A percentile compares a stretch with the other conserved stretches of the same genome.
These are phyloP conservation scores for Paramecium sexaurelia DNA, from an alignment of 73 alveolate species.

Conservation along the genomic window DNA sequence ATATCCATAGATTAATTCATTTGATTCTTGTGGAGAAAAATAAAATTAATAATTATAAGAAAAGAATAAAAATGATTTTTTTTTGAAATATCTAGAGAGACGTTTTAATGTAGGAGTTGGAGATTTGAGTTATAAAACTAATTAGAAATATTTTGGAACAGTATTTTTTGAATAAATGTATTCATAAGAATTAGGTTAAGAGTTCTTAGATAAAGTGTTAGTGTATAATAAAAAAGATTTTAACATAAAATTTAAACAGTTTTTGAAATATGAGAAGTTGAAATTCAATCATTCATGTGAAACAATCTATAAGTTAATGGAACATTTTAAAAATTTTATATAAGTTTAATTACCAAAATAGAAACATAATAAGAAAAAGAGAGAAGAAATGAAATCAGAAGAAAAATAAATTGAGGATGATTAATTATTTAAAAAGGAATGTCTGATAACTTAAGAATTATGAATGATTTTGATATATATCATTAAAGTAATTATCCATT, in stretches of 20 bases:
- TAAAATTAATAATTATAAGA: not conserved
- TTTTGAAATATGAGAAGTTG: not conserved
- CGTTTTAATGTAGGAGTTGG: conserved; percentile 20
- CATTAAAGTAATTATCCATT: conserved; percentile 20
- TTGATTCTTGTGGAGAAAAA: not conserved
- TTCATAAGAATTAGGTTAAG: not conserved
- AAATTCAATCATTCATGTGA: not conserved
- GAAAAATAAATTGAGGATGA: not conserved
- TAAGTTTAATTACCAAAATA: not conserved
- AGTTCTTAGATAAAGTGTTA: not conserved
- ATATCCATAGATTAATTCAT: conserved; percentile 33
- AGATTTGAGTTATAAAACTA: conserved; percentile 36
- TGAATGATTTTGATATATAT: not conserved
- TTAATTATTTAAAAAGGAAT: not conserved
- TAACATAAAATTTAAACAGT: not conserved
- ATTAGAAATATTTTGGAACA: conserved; percentile 29
- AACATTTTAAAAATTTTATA: not conserved
- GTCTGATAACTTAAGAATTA: not conserved
- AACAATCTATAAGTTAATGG: not conserved
- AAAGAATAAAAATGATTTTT: conserved; percentile 1
- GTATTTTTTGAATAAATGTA: not conserved
- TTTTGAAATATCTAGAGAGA: conserved; percentile 34
- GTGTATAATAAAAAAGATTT: not conserved
- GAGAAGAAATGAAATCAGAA: not conserved
- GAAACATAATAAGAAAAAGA: not conserved